Evolutionary conservation across 352 stramenopile genomes (phyloP).

Genomic region (Phytophthora citricola): DNA sequence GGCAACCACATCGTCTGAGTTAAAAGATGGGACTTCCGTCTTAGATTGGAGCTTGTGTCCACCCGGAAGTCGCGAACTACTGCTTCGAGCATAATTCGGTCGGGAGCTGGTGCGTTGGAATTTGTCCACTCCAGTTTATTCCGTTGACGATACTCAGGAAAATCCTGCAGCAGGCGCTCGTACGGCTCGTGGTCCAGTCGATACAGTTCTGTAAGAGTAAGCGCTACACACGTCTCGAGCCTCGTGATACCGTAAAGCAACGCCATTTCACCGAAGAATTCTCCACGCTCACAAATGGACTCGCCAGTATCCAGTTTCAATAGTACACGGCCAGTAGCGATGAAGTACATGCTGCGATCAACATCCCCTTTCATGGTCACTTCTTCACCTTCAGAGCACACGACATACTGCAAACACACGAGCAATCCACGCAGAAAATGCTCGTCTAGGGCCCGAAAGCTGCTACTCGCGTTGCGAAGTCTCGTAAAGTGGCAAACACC

Average conservation of each 20-base stretch:
- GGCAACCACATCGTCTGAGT: conserved; percentile 13
- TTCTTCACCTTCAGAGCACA: conserved; percentile 75
- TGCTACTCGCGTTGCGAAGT: conserved; percentile 56
- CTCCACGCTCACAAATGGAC: conserved; percentile 59
- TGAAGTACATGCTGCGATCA: conserved; percentile 86
- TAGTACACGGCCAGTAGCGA: conserved; percentile 66
- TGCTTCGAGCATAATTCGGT: conserved; percentile 24
- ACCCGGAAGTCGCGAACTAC: conserved; percentile 17
- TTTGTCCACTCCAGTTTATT: conserved; percentile 65
- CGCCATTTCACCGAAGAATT: conserved; percentile 69
- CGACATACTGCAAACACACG: conserved; percentile 69
- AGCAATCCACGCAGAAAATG: conserved; percentile 74
- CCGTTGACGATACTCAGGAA: conserved; percentile 64
- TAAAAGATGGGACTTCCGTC: conserved; percentile 6
- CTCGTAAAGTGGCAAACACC: conserved; percentile 53
- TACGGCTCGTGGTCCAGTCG: conserved; percentile 69
- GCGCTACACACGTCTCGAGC: conserved; percentile 68
- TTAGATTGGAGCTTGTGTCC: conserved; percentile 2
- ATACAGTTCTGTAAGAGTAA: conserved; percentile 71
- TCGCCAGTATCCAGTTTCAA: conserved; percentile 65
- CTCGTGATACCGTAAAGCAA: conserved; percentile 70
- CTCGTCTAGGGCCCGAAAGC: conserved; percentile 61
- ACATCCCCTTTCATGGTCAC: conserved; percentile 76
- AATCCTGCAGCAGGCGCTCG: conserved; percentile 69
- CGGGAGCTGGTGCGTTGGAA: conserved; percentile 13